Conservation (phyloP, 352 stramenopile genomes). For the Pythium plurisporium region DNA sequence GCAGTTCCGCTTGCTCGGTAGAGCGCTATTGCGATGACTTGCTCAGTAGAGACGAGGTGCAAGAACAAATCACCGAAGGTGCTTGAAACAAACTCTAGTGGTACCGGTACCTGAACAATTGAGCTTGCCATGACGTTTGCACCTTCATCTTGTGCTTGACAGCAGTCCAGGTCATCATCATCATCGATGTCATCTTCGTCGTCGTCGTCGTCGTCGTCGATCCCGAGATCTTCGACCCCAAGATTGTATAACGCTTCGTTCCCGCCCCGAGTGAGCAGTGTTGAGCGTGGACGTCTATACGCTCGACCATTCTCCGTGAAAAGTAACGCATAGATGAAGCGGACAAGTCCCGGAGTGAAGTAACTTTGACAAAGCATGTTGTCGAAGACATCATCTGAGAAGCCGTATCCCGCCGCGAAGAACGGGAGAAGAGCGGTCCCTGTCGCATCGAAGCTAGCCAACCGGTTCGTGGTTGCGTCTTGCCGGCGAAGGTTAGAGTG, state of each 20-base stretch:
- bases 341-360: constrained; percentile 56
- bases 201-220: neutral
- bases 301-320: constrained; percentile 47
- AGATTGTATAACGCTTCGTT: neutral
- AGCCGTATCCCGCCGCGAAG: constrained; percentile 58
- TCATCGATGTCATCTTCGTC: neutral
- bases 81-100: constrained; percentile 29
- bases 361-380: constrained; percentile 72
- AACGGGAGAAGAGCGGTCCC: constrained; percentile 46
- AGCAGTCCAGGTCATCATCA: too few species aligned
- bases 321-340: constrained; percentile 60
- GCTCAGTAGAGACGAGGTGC: constrained; percentile 36
- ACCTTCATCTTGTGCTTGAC: neutral
- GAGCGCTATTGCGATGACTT: constrained; percentile 48
- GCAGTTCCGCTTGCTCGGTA: constrained; percentile 37
- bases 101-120: constrained; percentile 51
- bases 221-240: neutral
- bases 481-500: constrained; percentile 38
- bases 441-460: constrained; percentile 34
- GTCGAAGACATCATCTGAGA: constrained; percentile 65
- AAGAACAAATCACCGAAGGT: constrained; percentile 55
- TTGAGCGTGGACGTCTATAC: neutral
- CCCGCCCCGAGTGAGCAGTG: neutral
- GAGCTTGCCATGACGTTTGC: constrained; percentile 34
- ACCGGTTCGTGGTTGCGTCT: constrained; percentile 27